Evolutionary conservation across 2,329 filamentous ascomycete genomes (phyloP).

Genomic region (Colletotrichum tamarilloi): DNA sequence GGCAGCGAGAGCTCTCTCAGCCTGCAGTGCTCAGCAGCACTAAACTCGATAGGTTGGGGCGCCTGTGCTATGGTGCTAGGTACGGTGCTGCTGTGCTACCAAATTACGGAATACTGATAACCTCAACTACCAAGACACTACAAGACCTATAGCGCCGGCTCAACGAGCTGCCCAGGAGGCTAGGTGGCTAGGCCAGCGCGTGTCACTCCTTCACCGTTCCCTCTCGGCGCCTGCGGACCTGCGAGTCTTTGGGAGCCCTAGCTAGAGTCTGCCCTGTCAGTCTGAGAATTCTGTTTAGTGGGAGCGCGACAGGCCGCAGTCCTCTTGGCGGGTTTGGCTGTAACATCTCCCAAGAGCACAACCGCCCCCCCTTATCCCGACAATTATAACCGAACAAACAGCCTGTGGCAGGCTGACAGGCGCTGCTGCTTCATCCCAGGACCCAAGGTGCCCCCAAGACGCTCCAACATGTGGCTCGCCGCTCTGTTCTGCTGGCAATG

Average conservation of each 20-base stretch:
- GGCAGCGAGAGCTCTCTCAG: not conserved
- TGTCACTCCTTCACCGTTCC: not conserved
- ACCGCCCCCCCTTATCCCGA: not conserved
- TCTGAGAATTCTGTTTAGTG: not conserved
- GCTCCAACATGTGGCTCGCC: not conserved
- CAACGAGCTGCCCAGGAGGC: not conserved
- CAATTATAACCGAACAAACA: not conserved
- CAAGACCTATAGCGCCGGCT: not conserved
- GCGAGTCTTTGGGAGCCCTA: not conserved
- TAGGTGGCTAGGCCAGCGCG: not conserved
- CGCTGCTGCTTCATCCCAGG: not conserved
- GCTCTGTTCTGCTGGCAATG: not conserved
- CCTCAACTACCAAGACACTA: not conserved
- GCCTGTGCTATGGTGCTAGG: not conserved
- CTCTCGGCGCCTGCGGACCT: not conserved
- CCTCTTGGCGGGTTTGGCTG: constrained; percentile 13
- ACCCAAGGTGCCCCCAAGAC: not conserved
- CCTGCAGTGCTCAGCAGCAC: not conserved
- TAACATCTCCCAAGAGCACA: not conserved
- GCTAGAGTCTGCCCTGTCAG: not conserved
- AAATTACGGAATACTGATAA: not conserved
- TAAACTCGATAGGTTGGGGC: too few relatives aligned
- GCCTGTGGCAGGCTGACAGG: not conserved
- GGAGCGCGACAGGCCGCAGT: not conserved
- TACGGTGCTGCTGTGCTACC: too few relatives aligned